A percentile compares a stretch with the other conserved stretches of the same genome.
These are phyloP conservation scores for Candida tropicalis DNA, from an alignment of 1,139 yeast species.

Conservation along the genomic window DNA sequence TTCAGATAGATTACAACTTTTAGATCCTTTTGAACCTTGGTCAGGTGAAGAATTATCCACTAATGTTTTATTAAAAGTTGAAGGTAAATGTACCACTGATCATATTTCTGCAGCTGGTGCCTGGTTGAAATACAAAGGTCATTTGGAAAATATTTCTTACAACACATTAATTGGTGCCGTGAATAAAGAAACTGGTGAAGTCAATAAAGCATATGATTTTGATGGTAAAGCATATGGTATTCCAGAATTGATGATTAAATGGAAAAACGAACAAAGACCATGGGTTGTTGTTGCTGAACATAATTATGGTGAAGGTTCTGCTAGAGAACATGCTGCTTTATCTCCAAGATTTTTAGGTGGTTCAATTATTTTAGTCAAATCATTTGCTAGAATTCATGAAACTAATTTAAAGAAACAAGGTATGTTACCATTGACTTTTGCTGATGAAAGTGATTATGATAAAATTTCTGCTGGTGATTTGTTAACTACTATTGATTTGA, in stretches of 20 bases:
- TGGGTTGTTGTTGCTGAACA: slow-evolving; percentile 98
- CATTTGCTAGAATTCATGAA: slow-evolving; percentile 88
- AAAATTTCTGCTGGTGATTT: slow-evolving; percentile 73
- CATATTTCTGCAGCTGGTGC: slow-evolving; percentile 99
- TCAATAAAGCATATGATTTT: slow-evolving; percentile 84
- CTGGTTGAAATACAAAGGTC: slow-evolving; percentile 99
- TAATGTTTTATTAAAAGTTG: slow-evolving; percentile 81
- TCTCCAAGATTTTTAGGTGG: slow-evolving; percentile 96
- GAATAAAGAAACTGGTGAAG: slow-evolving; percentile 95
- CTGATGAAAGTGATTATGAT: slow-evolving; percentile 87
- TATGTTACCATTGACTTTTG: slow-evolving; percentile 91
- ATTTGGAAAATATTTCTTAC: slow-evolving; percentile 90
- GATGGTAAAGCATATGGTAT: slow-evolving; percentile 79
- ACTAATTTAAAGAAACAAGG: slow-evolving; percentile 96
- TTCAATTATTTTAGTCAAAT: slow-evolving; percentile 81
- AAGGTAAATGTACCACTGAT: slow-evolving; percentile 98
- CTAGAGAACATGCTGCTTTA: slow-evolving; percentile 98
- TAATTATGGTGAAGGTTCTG: slow-evolving; percentile 98
- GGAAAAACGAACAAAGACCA: slow-evolving; percentile 83
- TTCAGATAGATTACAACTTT: slow-evolving; percentile 71
- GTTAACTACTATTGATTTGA: slow-evolving; percentile 74
- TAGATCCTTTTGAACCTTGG: slow-evolving; percentile 90
- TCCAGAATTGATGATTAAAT: slow-evolving; percentile 95
- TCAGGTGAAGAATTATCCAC: slow-evolving; percentile 78
- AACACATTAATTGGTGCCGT: slow-evolving; percentile 97